These are phyloP conservation scores for Herpetospermum pedunculosum DNA, from an alignment of 306 rosid genomes.

Conservation along the genomic window DNA sequence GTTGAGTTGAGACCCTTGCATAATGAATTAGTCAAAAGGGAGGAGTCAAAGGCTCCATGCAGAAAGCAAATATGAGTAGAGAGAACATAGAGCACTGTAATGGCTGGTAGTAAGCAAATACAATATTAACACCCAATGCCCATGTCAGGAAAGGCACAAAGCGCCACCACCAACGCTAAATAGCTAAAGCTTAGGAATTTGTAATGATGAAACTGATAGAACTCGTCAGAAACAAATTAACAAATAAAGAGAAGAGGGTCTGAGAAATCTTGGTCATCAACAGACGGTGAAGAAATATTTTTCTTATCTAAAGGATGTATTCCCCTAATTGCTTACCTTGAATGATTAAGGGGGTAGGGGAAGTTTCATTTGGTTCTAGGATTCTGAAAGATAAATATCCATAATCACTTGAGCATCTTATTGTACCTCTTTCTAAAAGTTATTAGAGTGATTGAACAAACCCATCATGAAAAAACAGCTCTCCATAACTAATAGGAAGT, in stretches of 20 bases:
- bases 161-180: not conserved
- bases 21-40: not conserved
- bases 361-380: not conserved
- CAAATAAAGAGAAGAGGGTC: not conserved
- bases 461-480: not conserved
- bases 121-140: not conserved
- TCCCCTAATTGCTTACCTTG: not conserved
- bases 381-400: not conserved
- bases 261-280: not conserved
- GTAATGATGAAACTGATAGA: not conserved
- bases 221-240: not conserved
- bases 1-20: not conserved
- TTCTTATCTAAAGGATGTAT: not conserved
- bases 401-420: not conserved
- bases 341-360: not conserved
- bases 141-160: not conserved
- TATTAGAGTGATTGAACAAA: not conserved
- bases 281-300: not conserved
- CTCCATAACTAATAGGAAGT: not conserved
- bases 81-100: not conserved
- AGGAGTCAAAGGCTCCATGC: constrained; percentile 2
- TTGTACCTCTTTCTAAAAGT: not conserved
- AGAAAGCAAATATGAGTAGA: not conserved
- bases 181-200: not conserved
- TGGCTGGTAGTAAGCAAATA: not conserved